Percentiles rank a stretch among this genome's conserved stretches.
These are phyloP conservation scores for Penicillium sp. DNA, from an alignment of 2,329 filamentous ascomycete genomes.

Conservation along the genomic window DNA sequence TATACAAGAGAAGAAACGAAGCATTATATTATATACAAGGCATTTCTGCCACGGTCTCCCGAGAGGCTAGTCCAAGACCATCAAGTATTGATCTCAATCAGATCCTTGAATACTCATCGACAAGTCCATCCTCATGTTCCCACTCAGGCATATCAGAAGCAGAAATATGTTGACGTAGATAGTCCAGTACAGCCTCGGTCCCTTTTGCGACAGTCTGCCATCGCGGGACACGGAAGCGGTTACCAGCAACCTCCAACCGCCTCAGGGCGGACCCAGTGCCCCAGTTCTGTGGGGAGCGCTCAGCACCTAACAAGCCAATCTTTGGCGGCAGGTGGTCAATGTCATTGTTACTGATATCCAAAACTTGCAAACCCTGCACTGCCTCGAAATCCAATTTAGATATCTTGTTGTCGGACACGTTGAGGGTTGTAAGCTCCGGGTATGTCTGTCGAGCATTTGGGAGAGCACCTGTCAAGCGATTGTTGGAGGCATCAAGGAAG, in stretches of 20 bases:
- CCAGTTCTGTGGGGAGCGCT: slow-evolving; percentile 38
- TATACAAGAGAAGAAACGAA: slow-evolving; percentile 14
- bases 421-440: slow-evolving; percentile 68
- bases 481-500: slow-evolving; percentile 78
- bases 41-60: not conserved
- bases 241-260: slow-evolving; percentile 76
- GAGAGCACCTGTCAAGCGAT: slow-evolving; percentile 70
- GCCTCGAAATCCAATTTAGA: slow-evolving; percentile 70
- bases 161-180: slow-evolving; percentile 76
- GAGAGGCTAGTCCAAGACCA: not conserved
- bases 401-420: slow-evolving; percentile 79
- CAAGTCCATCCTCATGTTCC: slow-evolving; percentile 29
- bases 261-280: slow-evolving; percentile 55
- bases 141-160: slow-evolving; percentile 42
- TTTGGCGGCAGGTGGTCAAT: slow-evolving; percentile 78
- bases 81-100: slow-evolving; percentile 3
- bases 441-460: slow-evolving; percentile 68
- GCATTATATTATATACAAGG: slow-evolving; percentile 13
- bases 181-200: slow-evolving; percentile 79
- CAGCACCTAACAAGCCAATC: slow-evolving; percentile 73
- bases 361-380: slow-evolving; percentile 70
- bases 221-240: slow-evolving; percentile 83
- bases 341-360: slow-evolving; percentile 83
- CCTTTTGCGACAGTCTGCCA: slow-evolving; percentile 83
- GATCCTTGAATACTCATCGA: slow-evolving; percentile 10